Conservation (phyloP, 23 red algal species). For the Gracilaria domingensis region DNA sequence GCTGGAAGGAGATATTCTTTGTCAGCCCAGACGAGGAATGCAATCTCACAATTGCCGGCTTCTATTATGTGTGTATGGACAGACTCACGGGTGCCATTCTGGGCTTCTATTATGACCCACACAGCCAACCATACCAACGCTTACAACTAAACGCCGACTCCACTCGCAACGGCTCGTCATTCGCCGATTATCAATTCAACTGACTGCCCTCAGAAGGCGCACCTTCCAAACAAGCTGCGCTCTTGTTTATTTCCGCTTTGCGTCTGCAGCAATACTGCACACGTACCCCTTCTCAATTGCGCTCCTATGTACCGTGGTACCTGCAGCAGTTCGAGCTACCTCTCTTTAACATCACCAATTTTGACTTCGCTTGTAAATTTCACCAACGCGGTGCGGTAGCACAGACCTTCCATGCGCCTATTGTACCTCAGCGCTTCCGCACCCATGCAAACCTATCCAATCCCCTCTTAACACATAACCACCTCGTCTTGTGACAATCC, state of each 20-base stretch:
- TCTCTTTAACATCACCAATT: slow-evolving; percentile 16
- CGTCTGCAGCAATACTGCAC: not conserved
- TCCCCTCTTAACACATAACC: too few relatives aligned
- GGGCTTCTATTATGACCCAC: slow-evolving; percentile 80
- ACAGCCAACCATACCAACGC: slow-evolving; percentile 77
- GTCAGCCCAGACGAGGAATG: slow-evolving; percentile 73
- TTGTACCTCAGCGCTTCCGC: not conserved
- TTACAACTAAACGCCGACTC: slow-evolving; percentile 73
- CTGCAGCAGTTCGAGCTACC: slow-evolving; percentile 1
- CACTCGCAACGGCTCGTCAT: slow-evolving; percentile 28
- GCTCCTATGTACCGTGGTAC: not conserved
- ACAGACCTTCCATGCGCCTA: not conserved
- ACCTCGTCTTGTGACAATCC: too few relatives aligned
- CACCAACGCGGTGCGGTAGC: not conserved
- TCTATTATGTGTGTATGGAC: slow-evolving; percentile 84
- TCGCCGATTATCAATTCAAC: slow-evolving; percentile 69
- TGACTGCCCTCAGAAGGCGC: slow-evolving; percentile 23
- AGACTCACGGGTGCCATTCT: slow-evolving; percentile 68
- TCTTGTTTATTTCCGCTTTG: slow-evolving; percentile 20
- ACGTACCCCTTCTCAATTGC: not conserved
- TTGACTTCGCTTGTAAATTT: slow-evolving; percentile 27
- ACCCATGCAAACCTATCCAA: not conserved
- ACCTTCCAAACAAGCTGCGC: slow-evolving; percentile 1
- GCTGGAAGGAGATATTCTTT: slow-evolving; percentile 89
- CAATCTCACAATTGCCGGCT: slow-evolving; percentile 82